Evolutionary conservation across 2,329 filamentous ascomycete genomes (phyloP).

Genomic region (Penicillium corylophilum): DNA sequence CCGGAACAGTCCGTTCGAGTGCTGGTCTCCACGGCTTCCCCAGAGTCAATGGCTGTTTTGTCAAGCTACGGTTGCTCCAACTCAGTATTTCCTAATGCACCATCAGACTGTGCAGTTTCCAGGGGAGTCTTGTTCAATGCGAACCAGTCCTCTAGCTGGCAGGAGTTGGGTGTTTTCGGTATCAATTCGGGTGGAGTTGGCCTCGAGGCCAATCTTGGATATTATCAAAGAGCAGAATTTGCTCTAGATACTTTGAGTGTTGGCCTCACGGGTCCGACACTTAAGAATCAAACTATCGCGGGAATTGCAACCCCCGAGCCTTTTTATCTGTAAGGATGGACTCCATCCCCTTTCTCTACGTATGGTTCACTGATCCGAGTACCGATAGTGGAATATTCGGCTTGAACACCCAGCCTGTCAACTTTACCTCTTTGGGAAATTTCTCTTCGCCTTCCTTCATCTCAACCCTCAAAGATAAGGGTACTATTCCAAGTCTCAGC

Average conservation of each 20-base stretch:
- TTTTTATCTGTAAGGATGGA: slow-evolving; percentile 44
- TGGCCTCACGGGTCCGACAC: slow-evolving; percentile 8
- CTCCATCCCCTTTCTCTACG: slow-evolving; percentile 41
- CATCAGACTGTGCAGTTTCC: slow-evolving; percentile 14
- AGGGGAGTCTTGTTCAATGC: slow-evolving; percentile 11
- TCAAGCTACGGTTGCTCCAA: slow-evolving; percentile 52
- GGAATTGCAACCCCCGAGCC: slow-evolving; percentile 33
- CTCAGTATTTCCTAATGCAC: slow-evolving; percentile 49
- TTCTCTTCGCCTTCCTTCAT: slow-evolving; percentile 53
- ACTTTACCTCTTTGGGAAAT: slow-evolving; percentile 40
- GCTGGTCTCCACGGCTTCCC: slow-evolving; percentile 65
- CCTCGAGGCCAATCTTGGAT: slow-evolving; percentile 16
- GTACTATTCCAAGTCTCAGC: slow-evolving; percentile 67
- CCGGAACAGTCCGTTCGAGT: slow-evolving; percentile 56
- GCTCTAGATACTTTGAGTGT: slow-evolving; percentile 5
- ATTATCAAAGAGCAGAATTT: slow-evolving; percentile 11
- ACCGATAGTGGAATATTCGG: slow-evolving; percentile 40
- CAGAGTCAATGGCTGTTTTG: slow-evolving; percentile 69
- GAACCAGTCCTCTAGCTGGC: slow-evolving; percentile 12
- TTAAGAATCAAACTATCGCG: slow-evolving; percentile 14
- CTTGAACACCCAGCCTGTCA: slow-evolving; percentile 41
- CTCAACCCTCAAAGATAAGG: slow-evolving; percentile 54
- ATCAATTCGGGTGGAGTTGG: slow-evolving; percentile 13
- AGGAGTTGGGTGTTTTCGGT: slow-evolving; percentile 10
- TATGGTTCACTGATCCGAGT: slow-evolving; percentile 29